Evolutionary conservation across 2,329 filamentous ascomycete species (phyloP).

Genomic region (Epichloe gansuensis): DNA sequence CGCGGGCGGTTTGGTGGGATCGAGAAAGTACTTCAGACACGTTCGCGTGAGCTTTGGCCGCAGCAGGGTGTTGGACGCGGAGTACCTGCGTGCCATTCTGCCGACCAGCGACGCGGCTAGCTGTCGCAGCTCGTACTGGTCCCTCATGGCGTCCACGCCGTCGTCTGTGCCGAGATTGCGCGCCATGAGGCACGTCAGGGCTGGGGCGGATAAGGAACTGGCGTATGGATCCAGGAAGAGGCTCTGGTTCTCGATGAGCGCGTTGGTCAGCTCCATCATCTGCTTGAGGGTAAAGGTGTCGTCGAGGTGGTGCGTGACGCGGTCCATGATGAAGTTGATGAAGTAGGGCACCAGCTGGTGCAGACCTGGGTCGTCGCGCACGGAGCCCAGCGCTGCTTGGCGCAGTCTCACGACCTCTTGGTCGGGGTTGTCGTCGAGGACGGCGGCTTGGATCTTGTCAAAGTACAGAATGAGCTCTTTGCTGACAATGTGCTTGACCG

Average conservation of each 20-base stretch:
- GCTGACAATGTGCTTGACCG: constrained; percentile 90
- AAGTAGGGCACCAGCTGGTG: constrained; percentile 96
- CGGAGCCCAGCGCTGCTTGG: constrained; percentile 70
- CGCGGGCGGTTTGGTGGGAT: constrained; percentile 67
- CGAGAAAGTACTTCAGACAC: constrained; percentile 82
- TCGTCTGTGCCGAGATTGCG: constrained; percentile 58
- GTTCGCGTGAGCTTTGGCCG: constrained; percentile 84
- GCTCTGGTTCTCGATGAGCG: constrained; percentile 69
- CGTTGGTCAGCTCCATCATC: constrained; percentile 82
- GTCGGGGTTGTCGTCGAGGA: constrained; percentile 79
- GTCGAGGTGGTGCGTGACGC: constrained; percentile 87
- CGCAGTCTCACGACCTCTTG: constrained; percentile 61
- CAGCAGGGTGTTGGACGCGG: constrained; percentile 65
- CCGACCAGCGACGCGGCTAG: constrained; percentile 72
- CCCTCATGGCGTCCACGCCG: constrained; percentile 37
- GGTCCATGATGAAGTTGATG: constrained; percentile 87
- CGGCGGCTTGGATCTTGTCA: constrained; percentile 80
- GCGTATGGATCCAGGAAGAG: constrained; percentile 57
- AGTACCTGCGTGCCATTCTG: constrained; percentile 69
- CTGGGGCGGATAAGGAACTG: constrained; percentile 62
- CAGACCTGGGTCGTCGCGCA: constrained; percentile 79
- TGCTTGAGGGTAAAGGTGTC: constrained; percentile 79
- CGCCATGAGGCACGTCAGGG: constrained; percentile 75
- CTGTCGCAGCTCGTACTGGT: constrained; percentile 72
- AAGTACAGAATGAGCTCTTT: constrained; percentile 96